Percentiles rank a stretch among this genome's conserved stretches.
Conservation (phyloP, 257 asterid genomes). For the Scutellaria minor region DNA sequence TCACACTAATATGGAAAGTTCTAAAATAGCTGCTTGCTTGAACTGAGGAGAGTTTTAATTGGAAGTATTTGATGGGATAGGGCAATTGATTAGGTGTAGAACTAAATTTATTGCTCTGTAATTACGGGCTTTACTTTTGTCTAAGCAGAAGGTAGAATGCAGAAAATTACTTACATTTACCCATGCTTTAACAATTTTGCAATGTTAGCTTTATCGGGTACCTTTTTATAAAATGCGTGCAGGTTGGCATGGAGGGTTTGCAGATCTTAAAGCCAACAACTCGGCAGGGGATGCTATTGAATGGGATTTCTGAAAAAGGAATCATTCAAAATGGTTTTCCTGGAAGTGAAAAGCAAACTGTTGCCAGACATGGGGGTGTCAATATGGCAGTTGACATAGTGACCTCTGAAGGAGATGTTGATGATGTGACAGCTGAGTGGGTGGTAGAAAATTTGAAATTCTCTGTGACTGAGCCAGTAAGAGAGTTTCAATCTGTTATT, state of each 20-base stretch:
- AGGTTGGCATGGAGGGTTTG: slow-evolving; percentile 90
- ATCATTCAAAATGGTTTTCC: slow-evolving; percentile 50
- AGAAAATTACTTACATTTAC: slow-evolving; percentile 15
- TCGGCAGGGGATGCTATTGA: slow-evolving; percentile 40
- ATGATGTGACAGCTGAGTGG: slow-evolving; percentile 59
- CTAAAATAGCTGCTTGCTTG: slow-evolving; percentile 26
- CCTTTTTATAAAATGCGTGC: slow-evolving; percentile 42
- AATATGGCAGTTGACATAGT: slow-evolving; percentile 74
- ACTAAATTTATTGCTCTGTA: slow-evolving; percentile 16
- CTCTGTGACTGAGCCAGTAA: slow-evolving; percentile 92
- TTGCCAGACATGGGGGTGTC: slow-evolving; percentile 58
- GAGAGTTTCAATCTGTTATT: slow-evolving; percentile 15
- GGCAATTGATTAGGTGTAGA: background rate
- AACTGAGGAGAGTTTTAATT: background rate
- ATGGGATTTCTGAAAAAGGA: slow-evolving; percentile 47
- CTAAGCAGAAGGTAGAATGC: background rate
- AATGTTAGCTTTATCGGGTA: slow-evolving; percentile 12
- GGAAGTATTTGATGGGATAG: background rate
- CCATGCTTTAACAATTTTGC: slow-evolving; percentile 15
- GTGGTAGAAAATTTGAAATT: slow-evolving; percentile 76
- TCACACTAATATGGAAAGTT: slow-evolving; percentile 5
- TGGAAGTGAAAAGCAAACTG: slow-evolving; percentile 50
- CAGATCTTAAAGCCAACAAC: slow-evolving; percentile 81
- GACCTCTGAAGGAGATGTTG: slow-evolving; percentile 64
- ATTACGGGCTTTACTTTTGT: background rate